phyloP scores from a whole-genome alignment of 2,329 filamentous ascomycete genomes.

The Alternaria novae-zelandiae region DNA sequence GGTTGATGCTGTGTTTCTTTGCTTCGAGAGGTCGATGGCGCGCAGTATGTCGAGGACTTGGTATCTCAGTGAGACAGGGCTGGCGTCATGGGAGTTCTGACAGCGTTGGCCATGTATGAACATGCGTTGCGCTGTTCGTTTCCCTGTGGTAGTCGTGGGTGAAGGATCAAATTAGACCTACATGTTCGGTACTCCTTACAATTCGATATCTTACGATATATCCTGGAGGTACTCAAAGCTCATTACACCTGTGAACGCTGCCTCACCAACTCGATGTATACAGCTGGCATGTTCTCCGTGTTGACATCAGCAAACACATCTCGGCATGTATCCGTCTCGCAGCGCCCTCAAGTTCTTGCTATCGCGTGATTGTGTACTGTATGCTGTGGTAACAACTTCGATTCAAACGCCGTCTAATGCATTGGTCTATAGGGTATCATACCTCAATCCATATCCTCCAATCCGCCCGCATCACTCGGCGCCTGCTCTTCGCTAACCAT shows the following conservation, averaged over 20 bases:
- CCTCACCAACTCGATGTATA: neutral
- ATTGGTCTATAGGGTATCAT: constrained; percentile 25
- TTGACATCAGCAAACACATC: neutral
- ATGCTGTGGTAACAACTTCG: neutral
- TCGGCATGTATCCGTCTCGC: neutral
- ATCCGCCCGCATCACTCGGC: constrained; percentile 29
- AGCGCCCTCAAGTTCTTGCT: neutral
- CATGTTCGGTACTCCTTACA: neutral
- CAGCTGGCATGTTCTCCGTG: neutral
- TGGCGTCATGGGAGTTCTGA: neutral
- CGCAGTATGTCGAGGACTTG: neutral
- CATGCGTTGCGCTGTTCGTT: neutral
- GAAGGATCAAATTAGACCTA: neutral
- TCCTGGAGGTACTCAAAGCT: neutral
- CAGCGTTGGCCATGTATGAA: neutral
- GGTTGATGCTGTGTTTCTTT: neutral
- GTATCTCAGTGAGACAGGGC: neutral
- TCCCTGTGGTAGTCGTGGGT: neutral
- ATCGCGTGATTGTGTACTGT: neutral
- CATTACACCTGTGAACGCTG: neutral
- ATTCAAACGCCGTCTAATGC: constrained; percentile 5
- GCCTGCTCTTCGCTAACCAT: constrained; percentile 62
- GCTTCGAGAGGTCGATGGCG: neutral
- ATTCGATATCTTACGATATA: neutral
- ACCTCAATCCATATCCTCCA: constrained; percentile 67